Conservation (phyloP, 1,284 basidiomycete genomes). For the Malassezia globosa region DNA sequence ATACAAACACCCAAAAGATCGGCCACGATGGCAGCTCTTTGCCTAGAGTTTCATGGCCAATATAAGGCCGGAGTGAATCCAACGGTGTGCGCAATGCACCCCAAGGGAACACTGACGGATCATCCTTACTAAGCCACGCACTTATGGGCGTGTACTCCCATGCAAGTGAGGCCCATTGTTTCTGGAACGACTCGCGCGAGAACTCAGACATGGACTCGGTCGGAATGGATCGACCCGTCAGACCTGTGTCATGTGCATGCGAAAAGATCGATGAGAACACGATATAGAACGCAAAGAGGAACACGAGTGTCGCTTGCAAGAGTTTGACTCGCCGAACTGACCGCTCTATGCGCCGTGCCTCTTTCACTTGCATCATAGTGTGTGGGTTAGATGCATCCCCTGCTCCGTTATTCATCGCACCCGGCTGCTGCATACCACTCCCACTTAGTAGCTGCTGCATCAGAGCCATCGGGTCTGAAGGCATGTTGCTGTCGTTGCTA, state of each 20-base stretch:
- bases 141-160: slow-evolving; percentile 7
- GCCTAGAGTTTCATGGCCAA: not conserved
- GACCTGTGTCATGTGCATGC: not conserved
- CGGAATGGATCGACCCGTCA: slow-evolving; percentile 12
- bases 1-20: slow-evolving; percentile 42
- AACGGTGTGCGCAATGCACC: slow-evolving; percentile 10
- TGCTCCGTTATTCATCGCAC: not conserved
- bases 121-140: slow-evolving; percentile 16
- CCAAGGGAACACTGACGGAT: slow-evolving; percentile 14
- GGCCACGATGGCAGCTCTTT: slow-evolving; percentile 19
- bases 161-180: slow-evolving; percentile 17
- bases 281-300: slow-evolving; percentile 11
- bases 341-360: slow-evolving; percentile 1
- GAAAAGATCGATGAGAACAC: slow-evolving; percentile 14
- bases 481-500: not conserved
- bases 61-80: slow-evolving; percentile 4
- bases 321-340: slow-evolving; percentile 12
- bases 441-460: slow-evolving; percentile 23
- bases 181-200: slow-evolving; percentile 5
- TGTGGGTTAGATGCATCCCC: not conserved
- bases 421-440: not conserved
- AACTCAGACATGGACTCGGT: not conserved
- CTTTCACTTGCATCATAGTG: not conserved
- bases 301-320: slow-evolving; percentile 7
- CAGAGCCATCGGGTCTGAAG: slow-evolving; percentile 13